Evolutionary conservation across 2,329 filamentous ascomycete species (phyloP).

Genomic region (Chaetomiaceae sp.): DNA sequence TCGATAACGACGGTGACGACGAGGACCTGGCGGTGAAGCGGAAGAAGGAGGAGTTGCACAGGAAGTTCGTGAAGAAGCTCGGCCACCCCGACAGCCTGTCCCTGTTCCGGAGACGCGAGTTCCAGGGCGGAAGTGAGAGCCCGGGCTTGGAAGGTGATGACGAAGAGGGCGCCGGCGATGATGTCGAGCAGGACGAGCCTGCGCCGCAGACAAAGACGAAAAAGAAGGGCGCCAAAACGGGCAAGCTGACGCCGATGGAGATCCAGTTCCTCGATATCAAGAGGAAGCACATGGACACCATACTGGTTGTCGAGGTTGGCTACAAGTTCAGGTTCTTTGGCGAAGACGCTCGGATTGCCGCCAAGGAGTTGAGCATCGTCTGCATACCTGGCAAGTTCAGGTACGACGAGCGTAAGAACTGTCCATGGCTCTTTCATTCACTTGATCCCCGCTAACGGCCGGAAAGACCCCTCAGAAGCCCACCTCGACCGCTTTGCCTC

Average conservation of each 20-base stretch:
- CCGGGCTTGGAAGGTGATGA: slow-evolving; percentile 51
- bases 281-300: slow-evolving; percentile 78
- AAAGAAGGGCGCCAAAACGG: slow-evolving; percentile 67
- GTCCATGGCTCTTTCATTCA: background rate
- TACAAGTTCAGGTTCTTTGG: slow-evolving; percentile 99
- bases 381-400: slow-evolving; percentile 94
- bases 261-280: slow-evolving; percentile 93
- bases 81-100: slow-evolving; percentile 78
- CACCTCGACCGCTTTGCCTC: slow-evolving; percentile 90
- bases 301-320: slow-evolving; percentile 90
- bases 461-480: slow-evolving; percentile 76
- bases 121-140: slow-evolving; percentile 49
- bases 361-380: slow-evolving; percentile 88
- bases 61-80: slow-evolving; percentile 84
- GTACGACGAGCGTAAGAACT: slow-evolving; percentile 74
- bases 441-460: slow-evolving; percentile 20
- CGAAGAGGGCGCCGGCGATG: slow-evolving; percentile 51
- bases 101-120: slow-evolving; percentile 58
- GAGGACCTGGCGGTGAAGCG: slow-evolving; percentile 46
- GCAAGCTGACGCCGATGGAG: slow-evolving; percentile 91
- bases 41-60: slow-evolving; percentile 68
- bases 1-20: slow-evolving; percentile 34
- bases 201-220: slow-evolving; percentile 46
- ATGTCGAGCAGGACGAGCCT: slow-evolving; percentile 53
- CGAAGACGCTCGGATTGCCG: slow-evolving; percentile 84